Evolutionary conservation across 192 early-diverging fungal species (phyloP), one percentile per base, ranked within the genome.

Genomic region (Geranomyces variabilis): DNA sequence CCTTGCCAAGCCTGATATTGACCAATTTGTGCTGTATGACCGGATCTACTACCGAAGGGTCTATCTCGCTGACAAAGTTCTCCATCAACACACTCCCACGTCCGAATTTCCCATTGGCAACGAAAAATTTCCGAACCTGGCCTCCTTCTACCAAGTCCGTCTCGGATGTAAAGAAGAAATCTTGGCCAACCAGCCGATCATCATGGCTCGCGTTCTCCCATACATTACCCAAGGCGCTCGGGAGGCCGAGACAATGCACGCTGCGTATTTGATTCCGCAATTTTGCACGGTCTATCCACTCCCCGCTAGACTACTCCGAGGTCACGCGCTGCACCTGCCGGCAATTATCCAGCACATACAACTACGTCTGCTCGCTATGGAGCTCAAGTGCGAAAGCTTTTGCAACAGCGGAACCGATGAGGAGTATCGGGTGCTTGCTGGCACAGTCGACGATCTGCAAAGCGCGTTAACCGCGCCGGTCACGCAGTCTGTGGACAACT

Each of bases 401-500:
- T 57, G 41, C 59, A 22, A 33, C 34, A 26, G 13, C 31, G 31
- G 28, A 14, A 56, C 24, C 44, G 62, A 72, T 41, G 68, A 31
- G 1, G 57, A 61, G 6, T 43, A 70, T 62, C 33, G 43, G 43
- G 63, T 9, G n/a, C 43, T 70, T 17, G 43, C 19, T 7, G 58
- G 19, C 7, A 41, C 57, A 19, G 17, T 64, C 7, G 60, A 63
- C 17, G 26, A 74, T 22, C 44, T 81, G n/a, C 77, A 70, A 69
- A 58, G 46, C 24, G 96, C 94, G 1, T 83, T 94, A 45, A 95
- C 94, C 0, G 79, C 92, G 0, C 82, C 92, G 14, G 86, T 85
- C 10, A 82, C 93, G 0, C 85, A 77, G 67, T 77, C 84, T 58
- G 81, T 82, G 15, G 80, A 81, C 60, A 86, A 93, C 73, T 96